Base-by-base conservation (phyloP, 306 rosid species). In the Rosa persica region DNA sequence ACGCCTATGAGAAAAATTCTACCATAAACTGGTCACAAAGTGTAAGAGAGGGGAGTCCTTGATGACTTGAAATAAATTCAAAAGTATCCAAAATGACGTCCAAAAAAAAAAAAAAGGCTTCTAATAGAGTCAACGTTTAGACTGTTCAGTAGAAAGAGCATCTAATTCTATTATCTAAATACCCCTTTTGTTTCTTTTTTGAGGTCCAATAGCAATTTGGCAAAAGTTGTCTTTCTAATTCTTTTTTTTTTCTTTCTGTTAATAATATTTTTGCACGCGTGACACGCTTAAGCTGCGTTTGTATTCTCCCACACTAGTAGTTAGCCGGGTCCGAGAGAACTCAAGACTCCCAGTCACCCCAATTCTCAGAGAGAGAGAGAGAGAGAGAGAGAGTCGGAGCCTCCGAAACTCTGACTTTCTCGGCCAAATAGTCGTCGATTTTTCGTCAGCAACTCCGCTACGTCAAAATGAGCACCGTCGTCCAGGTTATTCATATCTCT, bases 381-480 rank as follows among this genome's bases (percentile, higher is more conserved):
- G 36, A 40, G 36, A 40, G 40, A 13, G 48, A 13, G 70, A 57
- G 68, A 67, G 51, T 64, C 76, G 25, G 81, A 72, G 79, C 81
- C 16, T 74, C 74, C n/a, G 19, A 5, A 15, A 54, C 72, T 80
- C 81, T 70, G 82, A 76, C 74, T 58, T 55, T 70, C 77, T 74
- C 65, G 64, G 72, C 54, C 22, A 27, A 42, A 1, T 39, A 34
- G 69, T 46, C 77, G 25, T 27, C 8, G 30, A 57, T 78, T 54
- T 48, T 68, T 38, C 30, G 70, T 84, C 80, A 8, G 16, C 84
- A 48, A 51, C 16, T 22, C 25, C 1, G 5, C 22, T 7, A 54
- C 19, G 46, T 82, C 22, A 43, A 79, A 47, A 93, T 93, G 98
- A 91, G 85, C 73, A 86, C 98, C 6, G 83, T 93, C 65, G 83